These are phyloP conservation scores for Xerocomus alliaceus DNA, from an alignment of 1,284 basidiomycete genomes.

Conservation along the genomic window DNA sequence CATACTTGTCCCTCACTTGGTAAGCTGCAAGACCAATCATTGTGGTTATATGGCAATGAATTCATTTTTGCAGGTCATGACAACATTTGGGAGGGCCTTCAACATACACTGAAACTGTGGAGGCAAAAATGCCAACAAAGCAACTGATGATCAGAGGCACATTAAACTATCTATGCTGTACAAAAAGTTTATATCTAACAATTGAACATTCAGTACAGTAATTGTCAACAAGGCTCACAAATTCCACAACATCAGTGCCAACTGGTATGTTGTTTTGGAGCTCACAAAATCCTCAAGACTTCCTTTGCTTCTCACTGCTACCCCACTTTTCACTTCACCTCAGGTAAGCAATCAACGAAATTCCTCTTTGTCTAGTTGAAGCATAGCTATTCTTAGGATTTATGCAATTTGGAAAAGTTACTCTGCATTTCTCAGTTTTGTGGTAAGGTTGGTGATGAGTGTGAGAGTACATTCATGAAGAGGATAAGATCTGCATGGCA, in stretches of 20 bases:
- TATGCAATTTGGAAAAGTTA: slow-evolving; percentile 16
- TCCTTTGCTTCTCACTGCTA: not conserved
- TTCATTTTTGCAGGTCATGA: slow-evolving; percentile 12
- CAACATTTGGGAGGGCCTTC: slow-evolving; percentile 15
- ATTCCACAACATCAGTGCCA: no score
- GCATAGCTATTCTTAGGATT: not conserved
- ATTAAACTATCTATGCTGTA: slow-evolving; percentile 13
- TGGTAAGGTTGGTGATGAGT: not conserved
- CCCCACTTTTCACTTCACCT: slow-evolving; percentile 5
- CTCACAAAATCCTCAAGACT: slow-evolving; percentile 14
- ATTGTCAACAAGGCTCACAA: slow-evolving; percentile 1
- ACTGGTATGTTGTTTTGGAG: not conserved
- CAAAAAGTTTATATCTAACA: slow-evolving; percentile 5
- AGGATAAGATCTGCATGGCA: slow-evolving; percentile 7
- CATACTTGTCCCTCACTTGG: slow-evolving; percentile 16
- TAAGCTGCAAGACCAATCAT: not conserved
- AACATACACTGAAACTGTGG: not conserved
- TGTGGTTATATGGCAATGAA: no score
- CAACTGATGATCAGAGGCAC: slow-evolving; percentile 9
- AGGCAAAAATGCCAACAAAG: slow-evolving; percentile 12
- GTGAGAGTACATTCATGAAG: not conserved
- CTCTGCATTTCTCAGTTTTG: slow-evolving; percentile 10
- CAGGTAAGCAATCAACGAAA: not conserved
- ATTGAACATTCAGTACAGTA: slow-evolving; percentile 3
- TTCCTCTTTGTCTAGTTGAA: no score